Evolutionary conservation across 345 rosid species (phyloP).

Genomic region (Anacardium occidentale): DNA sequence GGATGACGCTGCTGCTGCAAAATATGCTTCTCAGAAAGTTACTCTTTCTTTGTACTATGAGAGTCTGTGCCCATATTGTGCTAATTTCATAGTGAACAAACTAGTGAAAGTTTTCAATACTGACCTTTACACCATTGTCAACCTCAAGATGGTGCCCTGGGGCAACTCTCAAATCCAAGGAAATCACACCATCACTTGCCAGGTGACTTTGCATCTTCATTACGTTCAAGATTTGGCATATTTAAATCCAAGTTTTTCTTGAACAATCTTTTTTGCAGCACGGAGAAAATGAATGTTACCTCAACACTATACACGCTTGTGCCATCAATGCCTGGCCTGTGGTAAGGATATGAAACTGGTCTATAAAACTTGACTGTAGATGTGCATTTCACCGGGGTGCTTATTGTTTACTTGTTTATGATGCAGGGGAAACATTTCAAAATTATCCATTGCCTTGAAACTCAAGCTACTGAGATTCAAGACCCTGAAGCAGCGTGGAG

Average conservation of each 20-base stretch:
- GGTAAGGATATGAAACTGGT: conserved; percentile 25
- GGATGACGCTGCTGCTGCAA: neutral
- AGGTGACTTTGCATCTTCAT: conserved; percentile 27
- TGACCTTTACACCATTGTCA: conserved; percentile 32
- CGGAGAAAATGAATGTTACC: conserved; percentile 67
- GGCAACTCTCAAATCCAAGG: conserved; percentile 26
- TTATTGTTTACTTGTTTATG: conserved; percentile 2
- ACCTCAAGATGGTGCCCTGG: conserved; percentile 41
- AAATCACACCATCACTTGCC: conserved; percentile 29
- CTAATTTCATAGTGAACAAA: conserved; percentile 25
- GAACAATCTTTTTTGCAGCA: conserved; percentile 37
- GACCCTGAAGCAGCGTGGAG: conserved; percentile 26
- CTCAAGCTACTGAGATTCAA: neutral
- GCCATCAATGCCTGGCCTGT: conserved; percentile 47
- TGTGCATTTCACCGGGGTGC: neutral
- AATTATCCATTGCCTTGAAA: conserved; percentile 47
- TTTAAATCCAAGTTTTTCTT: neutral
- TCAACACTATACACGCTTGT: conserved; percentile 65
- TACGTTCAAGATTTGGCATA: neutral
- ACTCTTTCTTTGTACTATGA: conserved; percentile 41
- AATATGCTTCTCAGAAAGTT: conserved; percentile 21
- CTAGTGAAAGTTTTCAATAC: conserved; percentile 22
- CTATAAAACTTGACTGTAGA: neutral
- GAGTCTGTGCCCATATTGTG: conserved; percentile 31
- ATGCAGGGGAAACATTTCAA: conserved; percentile 46